Percentiles rank a stretch among this genome's conserved stretches.
Conservation (phyloP, 2,329 filamentous ascomycete genomes). For the Penicillium brasilianum region DNA sequence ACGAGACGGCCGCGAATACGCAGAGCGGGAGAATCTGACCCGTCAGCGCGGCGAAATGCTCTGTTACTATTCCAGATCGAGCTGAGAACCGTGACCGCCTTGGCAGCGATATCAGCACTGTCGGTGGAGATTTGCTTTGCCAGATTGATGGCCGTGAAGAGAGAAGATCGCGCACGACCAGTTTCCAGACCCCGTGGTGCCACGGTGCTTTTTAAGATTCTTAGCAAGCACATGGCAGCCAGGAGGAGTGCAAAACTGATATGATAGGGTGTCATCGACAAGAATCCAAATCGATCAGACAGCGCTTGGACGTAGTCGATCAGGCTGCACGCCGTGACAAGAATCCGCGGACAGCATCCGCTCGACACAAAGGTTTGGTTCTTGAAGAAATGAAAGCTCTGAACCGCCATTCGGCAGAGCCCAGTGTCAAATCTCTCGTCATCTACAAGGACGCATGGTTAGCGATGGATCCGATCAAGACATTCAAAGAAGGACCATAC, state of each 20-base stretch:
- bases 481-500: conserved; percentile 24
- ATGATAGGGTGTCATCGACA: conserved; percentile 36
- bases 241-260: conserved; percentile 39
- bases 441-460: conserved; percentile 27
- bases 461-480: neutral
- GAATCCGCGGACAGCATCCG: conserved; percentile 33
- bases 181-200: conserved; percentile 39
- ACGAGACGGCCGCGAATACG: conserved; percentile 47
- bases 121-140: conserved; percentile 46
- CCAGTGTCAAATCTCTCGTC: conserved; percentile 38
- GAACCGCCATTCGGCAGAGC: conserved; percentile 41
- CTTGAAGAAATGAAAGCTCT: conserved; percentile 46
- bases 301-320: conserved; percentile 38
- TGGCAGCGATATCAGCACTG: conserved; percentile 42
- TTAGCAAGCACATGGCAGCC: conserved; percentile 40
- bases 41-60: conserved; percentile 47
- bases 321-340: conserved; percentile 38
- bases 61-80: conserved; percentile 50
- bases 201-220: conserved; percentile 45
- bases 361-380: conserved; percentile 34
- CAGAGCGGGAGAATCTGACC: conserved; percentile 40
- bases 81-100: conserved; percentile 41
- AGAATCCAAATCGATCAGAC: conserved; percentile 23
- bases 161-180: conserved; percentile 38
- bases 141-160: conserved; percentile 47